Percentiles rank a stretch among this genome's conserved stretches.
Evolutionary conservation across 2,329 filamentous ascomycete genomes (phyloP).

Genomic region (Phoma sp.): DNA sequence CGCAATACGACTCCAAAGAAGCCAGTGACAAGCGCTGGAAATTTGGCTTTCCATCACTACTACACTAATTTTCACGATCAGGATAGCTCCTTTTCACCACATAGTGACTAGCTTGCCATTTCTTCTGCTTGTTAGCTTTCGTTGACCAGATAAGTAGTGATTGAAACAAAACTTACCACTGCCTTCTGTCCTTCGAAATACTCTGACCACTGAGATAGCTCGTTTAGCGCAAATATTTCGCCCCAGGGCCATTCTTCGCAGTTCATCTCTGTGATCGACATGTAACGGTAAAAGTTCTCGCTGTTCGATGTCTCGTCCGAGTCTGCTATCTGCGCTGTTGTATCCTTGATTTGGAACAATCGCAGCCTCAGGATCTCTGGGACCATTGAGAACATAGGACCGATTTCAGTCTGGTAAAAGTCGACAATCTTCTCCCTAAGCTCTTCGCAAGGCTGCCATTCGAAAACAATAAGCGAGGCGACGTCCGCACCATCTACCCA

Average conservation of each 20-base stretch:
- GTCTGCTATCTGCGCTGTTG: not conserved
- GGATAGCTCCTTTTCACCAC: constrained; percentile 8
- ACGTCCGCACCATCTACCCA: constrained; percentile 7
- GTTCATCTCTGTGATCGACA: constrained; percentile 7
- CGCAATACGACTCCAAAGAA: no score
- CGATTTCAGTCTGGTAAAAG: constrained; percentile 7
- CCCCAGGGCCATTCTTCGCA: constrained; percentile 18
- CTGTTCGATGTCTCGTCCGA: constrained; percentile 1
- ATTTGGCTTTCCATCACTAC: not conserved
- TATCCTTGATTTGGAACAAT: constrained; percentile 8
- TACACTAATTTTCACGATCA: not conserved
- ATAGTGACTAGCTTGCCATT: constrained; percentile 13
- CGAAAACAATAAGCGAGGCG: constrained; percentile 3
- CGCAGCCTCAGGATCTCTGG: constrained; percentile 11
- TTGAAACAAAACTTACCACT: constrained; percentile 4
- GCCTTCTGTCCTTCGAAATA: constrained; percentile 11
- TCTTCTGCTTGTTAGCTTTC: constrained; percentile 5
- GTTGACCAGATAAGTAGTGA: not conserved
- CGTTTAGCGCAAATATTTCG: constrained; percentile 6
- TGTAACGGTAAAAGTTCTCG: constrained; percentile 1
- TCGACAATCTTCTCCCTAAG: constrained; percentile 5
- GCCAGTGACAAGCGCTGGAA: no score
- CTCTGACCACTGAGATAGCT: constrained; percentile 8
- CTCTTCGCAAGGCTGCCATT: constrained; percentile 7
- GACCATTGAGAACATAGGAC: constrained; percentile 1